Evolutionary conservation across 2,329 filamentous ascomycete genomes (phyloP).

Genomic region (Beauveria pseudobassiana): DNA sequence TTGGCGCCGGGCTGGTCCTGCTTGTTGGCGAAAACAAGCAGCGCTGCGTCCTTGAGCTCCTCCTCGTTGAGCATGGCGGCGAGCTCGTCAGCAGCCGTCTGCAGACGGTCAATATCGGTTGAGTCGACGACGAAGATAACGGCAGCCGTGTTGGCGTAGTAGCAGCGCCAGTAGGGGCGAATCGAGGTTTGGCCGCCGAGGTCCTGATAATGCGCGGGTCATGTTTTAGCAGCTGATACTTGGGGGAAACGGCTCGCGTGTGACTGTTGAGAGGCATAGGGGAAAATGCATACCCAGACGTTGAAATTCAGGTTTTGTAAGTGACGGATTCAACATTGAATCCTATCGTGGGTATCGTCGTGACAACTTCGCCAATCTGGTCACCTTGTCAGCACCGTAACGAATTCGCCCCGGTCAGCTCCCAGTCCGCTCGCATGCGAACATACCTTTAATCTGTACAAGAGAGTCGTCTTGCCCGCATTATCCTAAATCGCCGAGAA

Average conservation of each 20-base stretch:
- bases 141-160: conserved; percentile 96
- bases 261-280: not conserved
- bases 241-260: not conserved
- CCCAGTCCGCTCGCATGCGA: not conserved
- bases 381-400: conserved; percentile 9
- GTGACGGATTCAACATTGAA: conserved; percentile 99
- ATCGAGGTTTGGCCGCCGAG: conserved; percentile 98
- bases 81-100: conserved; percentile 88
- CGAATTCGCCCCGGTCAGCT: no score
- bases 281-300: conserved; percentile 69
- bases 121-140: conserved; percentile 98
- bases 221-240: no score
- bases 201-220: conserved; percentile 46
- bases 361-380: conserved; percentile 96
- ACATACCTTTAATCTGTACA: conserved; percentile 89
- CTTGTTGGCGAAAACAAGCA: conserved; percentile 97
- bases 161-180: conserved; percentile 97
- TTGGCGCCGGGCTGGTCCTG: conserved; percentile 97
- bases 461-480: conserved; percentile 92
- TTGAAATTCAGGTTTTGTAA: conserved; percentile 99
- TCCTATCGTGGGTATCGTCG: conserved; percentile 96
- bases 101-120: conserved; percentile 91
- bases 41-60: conserved; percentile 83
- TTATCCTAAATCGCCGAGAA: conserved; percentile 64
- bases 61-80: conserved; percentile 95